Evolutionary conservation across 176 grass and related monocot genomes (phyloP).

Genomic region (Eleusine coracana): DNA sequence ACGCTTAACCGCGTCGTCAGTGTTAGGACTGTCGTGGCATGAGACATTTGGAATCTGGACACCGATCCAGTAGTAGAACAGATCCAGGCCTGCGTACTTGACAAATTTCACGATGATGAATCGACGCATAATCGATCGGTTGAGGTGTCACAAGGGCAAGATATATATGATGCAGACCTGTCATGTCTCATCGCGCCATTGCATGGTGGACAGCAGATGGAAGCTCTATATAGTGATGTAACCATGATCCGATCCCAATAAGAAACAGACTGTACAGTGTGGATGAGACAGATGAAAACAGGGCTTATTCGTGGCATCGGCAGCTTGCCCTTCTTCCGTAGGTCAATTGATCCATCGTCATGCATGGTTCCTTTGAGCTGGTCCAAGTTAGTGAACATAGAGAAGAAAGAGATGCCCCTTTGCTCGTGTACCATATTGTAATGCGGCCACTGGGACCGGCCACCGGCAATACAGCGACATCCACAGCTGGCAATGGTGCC

Average conservation of each 20-base stretch:
- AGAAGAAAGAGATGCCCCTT: not conserved
- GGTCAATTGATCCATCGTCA: slow-evolving; percentile 8
- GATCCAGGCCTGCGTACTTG: not conserved
- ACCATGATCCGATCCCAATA: slow-evolving; percentile 30
- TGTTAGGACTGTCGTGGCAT: not conserved
- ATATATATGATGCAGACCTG: slow-evolving; percentile 30
- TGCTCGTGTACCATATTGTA: slow-evolving; percentile 26
- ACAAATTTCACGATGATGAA: not conserved
- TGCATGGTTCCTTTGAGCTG: not conserved
- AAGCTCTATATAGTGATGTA: slow-evolving; percentile 35
- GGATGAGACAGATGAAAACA: slow-evolving; percentile 21
- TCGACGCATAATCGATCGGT: not conserved
- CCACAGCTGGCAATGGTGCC: slow-evolving; percentile 50
- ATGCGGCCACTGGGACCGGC: not conserved
- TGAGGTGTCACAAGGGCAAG: slow-evolving; percentile 42
- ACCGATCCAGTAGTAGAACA: not conserved
- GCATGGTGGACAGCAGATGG: not conserved
- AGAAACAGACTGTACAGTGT: slow-evolving; percentile 45
- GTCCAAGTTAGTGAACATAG: not conserved
- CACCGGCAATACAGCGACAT: slow-evolving; percentile 52
- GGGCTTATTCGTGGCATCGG: not conserved
- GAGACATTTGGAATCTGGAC: slow-evolving; percentile 44
- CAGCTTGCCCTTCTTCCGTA: slow-evolving; percentile 23
- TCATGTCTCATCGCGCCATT: slow-evolving; percentile 15
- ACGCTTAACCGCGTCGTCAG: slow-evolving; percentile 1